These are phyloP conservation scores for Tetrahymena borealis DNA, from an alignment of 73 alveolate species.

Conservation along the genomic window DNA sequence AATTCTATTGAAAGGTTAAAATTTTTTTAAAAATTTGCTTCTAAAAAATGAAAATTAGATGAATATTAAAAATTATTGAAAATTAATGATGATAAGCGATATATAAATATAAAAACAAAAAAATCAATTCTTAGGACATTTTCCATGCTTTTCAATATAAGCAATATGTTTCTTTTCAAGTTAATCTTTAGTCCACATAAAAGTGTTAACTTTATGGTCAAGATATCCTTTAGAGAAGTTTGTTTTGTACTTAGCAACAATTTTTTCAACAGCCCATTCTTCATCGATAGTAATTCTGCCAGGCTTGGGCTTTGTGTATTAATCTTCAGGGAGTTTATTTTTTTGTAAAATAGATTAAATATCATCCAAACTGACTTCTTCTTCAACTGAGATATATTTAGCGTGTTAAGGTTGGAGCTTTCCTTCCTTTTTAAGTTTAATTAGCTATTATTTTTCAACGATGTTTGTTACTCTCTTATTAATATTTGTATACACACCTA, in stretches of 20 bases:
- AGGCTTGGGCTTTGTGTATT: not conserved
- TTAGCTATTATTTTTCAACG: not conserved
- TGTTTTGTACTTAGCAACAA: not conserved
- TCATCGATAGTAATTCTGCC: not conserved
- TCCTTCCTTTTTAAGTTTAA: not conserved
- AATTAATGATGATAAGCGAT: not conserved
- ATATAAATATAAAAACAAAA: not conserved
- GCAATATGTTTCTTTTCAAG: not conserved
- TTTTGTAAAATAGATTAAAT: not conserved
- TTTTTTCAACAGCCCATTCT: not conserved
- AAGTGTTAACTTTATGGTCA: not conserved
- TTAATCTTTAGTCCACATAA: not conserved
- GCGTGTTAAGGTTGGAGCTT: not conserved
- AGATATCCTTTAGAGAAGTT: not conserved
- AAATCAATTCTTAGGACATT: not conserved
- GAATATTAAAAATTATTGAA: not conserved
- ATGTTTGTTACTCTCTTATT: not conserved
- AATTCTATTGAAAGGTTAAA: no score
- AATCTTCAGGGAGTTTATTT: not conserved
- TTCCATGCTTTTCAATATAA: not conserved
- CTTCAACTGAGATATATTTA: not conserved
- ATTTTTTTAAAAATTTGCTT: no score
- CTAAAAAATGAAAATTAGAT: no score
- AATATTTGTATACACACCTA: not conserved
- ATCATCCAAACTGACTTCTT: not conserved